Evolutionary conservation across 2,329 filamentous ascomycete species (phyloP), one percentile per base, ranked within the genome.

Genomic region (Colletotrichum musae): DNA sequence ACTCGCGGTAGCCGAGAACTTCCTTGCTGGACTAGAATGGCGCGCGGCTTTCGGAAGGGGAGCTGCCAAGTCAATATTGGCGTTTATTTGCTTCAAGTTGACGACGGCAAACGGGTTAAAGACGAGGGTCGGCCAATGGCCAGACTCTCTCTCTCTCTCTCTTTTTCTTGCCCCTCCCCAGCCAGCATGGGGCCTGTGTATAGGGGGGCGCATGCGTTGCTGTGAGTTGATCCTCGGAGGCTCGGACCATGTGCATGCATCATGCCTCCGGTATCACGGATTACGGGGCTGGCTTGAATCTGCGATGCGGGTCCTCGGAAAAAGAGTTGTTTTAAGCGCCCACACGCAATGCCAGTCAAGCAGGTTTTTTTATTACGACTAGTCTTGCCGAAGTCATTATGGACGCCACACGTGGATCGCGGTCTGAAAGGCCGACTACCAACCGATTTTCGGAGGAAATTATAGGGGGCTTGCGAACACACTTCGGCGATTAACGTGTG

Each of bases 71-170:
- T 18, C 48, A 28, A 45, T 45, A 28, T 43, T 43, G 48, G 18
- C 52, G 58, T 32, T 61, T 61, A 26, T 16, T 24, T 61, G 58
- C 16, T 26, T 61, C 58, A 61, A 43, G 10, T 52, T 61, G 15
- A 61, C 32, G 36, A 61, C 52, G 15, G 13, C 32, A 61, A 52
- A 41, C 36, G 12, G 10, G 6, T 41, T 0, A 12, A 53, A 18
- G n/a, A 21, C 3, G 10, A 45, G 13, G 16, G 36, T 32, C 50
- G 57, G 50, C 45, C 18, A 59, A 52, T 52, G 18, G 12, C 10
- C 48, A 61, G 58, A 36, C 58, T 48, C 47, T 28, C 26, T 43
- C 28, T 28, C 18, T 43, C 28, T 9, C 5, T 7, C 28, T 9
- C 28, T 9, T 32, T 7, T 6, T 9, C 28, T 9, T 32, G 28